phyloP scores from a whole-genome alignment of 1,139 yeast species.

The Lodderomyces oxycetoniae region DNA sequence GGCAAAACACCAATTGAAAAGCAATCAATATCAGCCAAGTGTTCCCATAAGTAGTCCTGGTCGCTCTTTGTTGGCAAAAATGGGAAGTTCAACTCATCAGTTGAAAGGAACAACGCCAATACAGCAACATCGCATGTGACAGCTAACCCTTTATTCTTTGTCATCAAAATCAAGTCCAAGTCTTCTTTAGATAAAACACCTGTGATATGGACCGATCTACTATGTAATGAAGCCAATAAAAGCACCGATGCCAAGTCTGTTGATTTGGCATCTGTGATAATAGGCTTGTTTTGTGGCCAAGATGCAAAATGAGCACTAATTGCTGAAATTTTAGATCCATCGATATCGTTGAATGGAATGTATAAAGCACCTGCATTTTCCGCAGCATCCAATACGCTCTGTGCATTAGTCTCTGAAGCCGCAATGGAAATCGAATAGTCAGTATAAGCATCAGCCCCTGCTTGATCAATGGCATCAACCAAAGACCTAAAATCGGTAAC shows the following conservation, averaged over 20 bases:
- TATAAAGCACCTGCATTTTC: slow-evolving; percentile 72
- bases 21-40: slow-evolving; percentile 70
- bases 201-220: slow-evolving; percentile 82
- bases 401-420: slow-evolving; percentile 68
- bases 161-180: slow-evolving; percentile 76
- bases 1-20: slow-evolving; percentile 86
- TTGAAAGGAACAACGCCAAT: slow-evolving; percentile 71
- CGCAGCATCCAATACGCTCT: slow-evolving; percentile 58
- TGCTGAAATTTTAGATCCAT: slow-evolving; percentile 64
- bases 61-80: slow-evolving; percentile 79
- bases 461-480: slow-evolving; percentile 56
- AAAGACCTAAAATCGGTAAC: slow-evolving; percentile 64
- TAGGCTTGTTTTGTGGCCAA: slow-evolving; percentile 85
- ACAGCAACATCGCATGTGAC: slow-evolving; percentile 92
- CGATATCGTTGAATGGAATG: slow-evolving; percentile 74
- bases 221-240: slow-evolving; percentile 83
- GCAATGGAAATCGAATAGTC: slow-evolving; percentile 83
- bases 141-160: slow-evolving; percentile 72
- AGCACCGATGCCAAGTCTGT: slow-evolving; percentile 89
- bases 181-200: slow-evolving; percentile 81
- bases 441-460: slow-evolving; percentile 61
- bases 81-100: slow-evolving; percentile 60
- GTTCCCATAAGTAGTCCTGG: slow-evolving; percentile 78
- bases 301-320: slow-evolving; percentile 74
- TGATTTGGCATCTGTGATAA: slow-evolving; percentile 87